Evolutionary conservation across 1,284 basidiomycete species (phyloP).

Genomic region (Porodaedalea pini): DNA sequence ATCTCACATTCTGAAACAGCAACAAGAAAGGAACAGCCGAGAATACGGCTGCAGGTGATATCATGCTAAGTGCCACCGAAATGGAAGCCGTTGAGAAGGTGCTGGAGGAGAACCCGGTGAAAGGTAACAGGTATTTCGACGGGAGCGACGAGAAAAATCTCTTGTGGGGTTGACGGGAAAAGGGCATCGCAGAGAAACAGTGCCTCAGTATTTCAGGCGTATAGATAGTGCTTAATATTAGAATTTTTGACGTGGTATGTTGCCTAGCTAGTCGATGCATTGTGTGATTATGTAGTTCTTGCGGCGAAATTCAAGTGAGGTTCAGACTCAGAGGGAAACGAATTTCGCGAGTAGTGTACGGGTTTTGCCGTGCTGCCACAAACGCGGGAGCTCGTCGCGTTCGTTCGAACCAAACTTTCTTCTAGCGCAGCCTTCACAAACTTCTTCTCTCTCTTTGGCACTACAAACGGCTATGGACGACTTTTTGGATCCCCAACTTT

Average conservation of each 20-base stretch:
- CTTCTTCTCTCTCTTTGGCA: neutral
- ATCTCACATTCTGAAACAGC: conserved; percentile 11
- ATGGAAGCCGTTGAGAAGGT: conserved; percentile 31
- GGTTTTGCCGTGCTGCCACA: too few species aligned
- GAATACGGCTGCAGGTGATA: conserved; percentile 34
- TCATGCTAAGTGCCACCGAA: conserved; percentile 32
- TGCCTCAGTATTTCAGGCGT: neutral
- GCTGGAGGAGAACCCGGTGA: conserved; percentile 23
- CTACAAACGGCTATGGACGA: neutral
- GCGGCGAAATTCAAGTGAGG: too few species aligned
- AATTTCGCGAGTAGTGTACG: too few species aligned
- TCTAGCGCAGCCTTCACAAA: neutral
- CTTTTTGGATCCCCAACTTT: neutral
- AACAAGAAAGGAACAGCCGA: conserved; percentile 35
- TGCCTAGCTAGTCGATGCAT: too few species aligned
- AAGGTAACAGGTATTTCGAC: conserved; percentile 20
- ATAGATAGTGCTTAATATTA: too few species aligned
- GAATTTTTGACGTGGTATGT: too few species aligned
- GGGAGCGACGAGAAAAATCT: conserved; percentile 1
- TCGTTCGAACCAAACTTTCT: neutral
- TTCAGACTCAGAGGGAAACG: too few species aligned
- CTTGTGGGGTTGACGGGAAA: conserved; percentile 10
- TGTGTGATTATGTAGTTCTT: too few species aligned
- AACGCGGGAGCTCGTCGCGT: too few species aligned
- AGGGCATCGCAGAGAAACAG: neutral